phyloP scores from a whole-genome alignment of 1,284 basidiomycete genomes.

The Schizopora paradoxa region DNA sequence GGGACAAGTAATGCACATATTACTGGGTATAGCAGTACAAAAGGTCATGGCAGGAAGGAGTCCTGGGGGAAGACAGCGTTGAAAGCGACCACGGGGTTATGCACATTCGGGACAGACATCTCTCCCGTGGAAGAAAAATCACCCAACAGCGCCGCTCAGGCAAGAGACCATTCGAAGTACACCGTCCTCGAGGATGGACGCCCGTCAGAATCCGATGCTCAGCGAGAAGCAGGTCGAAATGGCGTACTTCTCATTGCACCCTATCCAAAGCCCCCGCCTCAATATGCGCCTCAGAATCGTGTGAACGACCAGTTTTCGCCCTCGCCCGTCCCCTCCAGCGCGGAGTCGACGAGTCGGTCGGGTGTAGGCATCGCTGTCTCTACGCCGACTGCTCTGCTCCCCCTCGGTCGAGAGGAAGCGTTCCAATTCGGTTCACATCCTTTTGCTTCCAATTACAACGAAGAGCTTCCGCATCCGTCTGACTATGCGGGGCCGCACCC shows the following conservation, averaged over 20 bases:
- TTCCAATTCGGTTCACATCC: slow-evolving; percentile 47
- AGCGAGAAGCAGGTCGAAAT: slow-evolving; percentile 13
- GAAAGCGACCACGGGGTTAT: slow-evolving; percentile 34
- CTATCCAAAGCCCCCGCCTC: background rate
- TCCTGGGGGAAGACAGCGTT: slow-evolving; percentile 57
- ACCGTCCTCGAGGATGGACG: slow-evolving; percentile 34
- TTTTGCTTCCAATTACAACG: slow-evolving; percentile 40
- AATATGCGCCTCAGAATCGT: background rate
- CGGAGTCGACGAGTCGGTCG: slow-evolving; percentile 12
- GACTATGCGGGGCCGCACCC: slow-evolving; percentile 49
- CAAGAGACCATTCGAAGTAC: too few relatives aligned
- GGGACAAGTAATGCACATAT: slow-evolving; percentile 34
- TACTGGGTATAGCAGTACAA: slow-evolving; percentile 29
- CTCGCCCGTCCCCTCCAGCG: slow-evolving; percentile 26
- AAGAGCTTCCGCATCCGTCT: slow-evolving; percentile 21
- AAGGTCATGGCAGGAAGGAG: slow-evolving; percentile 49
- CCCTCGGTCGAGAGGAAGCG: slow-evolving; percentile 28
- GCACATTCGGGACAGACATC: slow-evolving; percentile 23
- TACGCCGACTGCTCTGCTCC: slow-evolving; percentile 41
- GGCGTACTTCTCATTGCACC: slow-evolving; percentile 14
- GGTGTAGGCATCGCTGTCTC: slow-evolving; percentile 57
- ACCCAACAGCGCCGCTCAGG: too few relatives aligned
- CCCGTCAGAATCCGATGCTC: slow-evolving; percentile 20
- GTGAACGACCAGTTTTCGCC: background rate
- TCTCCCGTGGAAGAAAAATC: slow-evolving; percentile 29